Evolutionary conservation across 257 asterid genomes (phyloP).

Genomic region (Nyctanthes arbortristis): DNA sequence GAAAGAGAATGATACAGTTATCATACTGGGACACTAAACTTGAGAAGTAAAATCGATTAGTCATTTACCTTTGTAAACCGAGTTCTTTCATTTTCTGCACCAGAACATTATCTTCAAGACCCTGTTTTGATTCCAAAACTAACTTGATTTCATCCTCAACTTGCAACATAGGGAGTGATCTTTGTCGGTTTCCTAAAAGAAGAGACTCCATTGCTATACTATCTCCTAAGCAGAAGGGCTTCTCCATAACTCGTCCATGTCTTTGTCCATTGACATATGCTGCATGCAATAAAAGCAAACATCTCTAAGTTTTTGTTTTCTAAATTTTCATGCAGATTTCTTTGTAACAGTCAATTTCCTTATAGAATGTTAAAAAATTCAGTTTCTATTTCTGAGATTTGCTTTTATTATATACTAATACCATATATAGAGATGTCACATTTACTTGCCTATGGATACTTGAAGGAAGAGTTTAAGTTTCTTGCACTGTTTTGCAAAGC

Average conservation of each 20-base stretch:
- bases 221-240: constrained; percentile 68
- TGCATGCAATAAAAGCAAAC: constrained; percentile 26
- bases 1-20: neutral
- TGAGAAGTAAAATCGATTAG: neutral
- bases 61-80: constrained; percentile 74
- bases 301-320: neutral
- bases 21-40: neutral
- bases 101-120: constrained; percentile 37
- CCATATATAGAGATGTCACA: neutral
- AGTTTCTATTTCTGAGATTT: neutral
- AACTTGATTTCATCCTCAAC: constrained; percentile 81
- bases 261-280: constrained; percentile 95
- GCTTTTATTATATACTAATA: neutral
- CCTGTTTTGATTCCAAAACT: constrained; percentile 62
- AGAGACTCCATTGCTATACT: constrained; percentile 60
- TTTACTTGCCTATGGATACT: constrained; percentile 82
- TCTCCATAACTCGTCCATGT: constrained; percentile 85
- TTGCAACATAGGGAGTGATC: constrained; percentile 44
- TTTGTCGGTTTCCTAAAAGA: constrained; percentile 32
- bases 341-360: too few relatives aligned
- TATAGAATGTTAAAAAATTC: too few relatives aligned
- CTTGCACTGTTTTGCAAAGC: constrained; percentile 72
- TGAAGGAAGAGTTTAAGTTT: constrained; percentile 75
- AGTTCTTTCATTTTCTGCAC: constrained; percentile 72
- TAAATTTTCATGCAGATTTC: too few relatives aligned